phyloP scores from a whole-genome alignment of 331 rosid species.

The Pyrus hybrid region DNA sequence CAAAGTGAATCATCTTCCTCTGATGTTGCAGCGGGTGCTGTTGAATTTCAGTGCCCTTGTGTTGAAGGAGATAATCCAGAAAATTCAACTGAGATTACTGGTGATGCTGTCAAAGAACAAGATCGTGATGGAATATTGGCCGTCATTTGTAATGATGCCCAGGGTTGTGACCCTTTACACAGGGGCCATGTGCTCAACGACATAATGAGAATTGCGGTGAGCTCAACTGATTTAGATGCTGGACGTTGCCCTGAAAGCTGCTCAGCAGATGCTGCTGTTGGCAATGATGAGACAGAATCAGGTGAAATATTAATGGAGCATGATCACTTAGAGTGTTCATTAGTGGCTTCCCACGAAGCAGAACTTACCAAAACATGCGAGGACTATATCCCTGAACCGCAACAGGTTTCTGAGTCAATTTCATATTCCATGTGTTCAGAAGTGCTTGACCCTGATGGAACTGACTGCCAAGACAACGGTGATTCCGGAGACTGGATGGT shows the following conservation, averaged over 20 bases:
- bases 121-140: conserved; percentile 2
- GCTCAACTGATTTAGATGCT: conserved; percentile 13
- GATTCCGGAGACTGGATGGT: conserved; percentile 63
- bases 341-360: conserved; percentile 19
- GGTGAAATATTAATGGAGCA: conserved; percentile 23
- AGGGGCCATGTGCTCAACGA: conserved; percentile 1
- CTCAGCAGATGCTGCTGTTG: conserved; percentile 26
- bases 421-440: conserved; percentile 20
- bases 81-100: conserved; percentile 23
- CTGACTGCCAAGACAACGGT: conserved; percentile 10
- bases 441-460: conserved; percentile 20
- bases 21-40: conserved; percentile 40
- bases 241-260: conserved; percentile 25
- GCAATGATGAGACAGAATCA: conserved; percentile 22
- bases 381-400: conserved; percentile 14
- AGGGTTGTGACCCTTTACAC: conserved; percentile 16
- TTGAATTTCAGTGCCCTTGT: conserved; percentile 16
- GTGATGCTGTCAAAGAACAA: conserved; percentile 23
- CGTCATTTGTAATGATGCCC: conserved; percentile 12
- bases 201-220: conserved; percentile 4
- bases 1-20: conserved; percentile 52
- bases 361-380: conserved; percentile 23
- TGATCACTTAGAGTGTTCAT: conserved; percentile 26
- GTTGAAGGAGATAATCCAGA: conserved; percentile 28
- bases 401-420: conserved; percentile 34